Conservation (phyloP, 768 basidiomycete species). For the Tricholoma terreum region DNA sequence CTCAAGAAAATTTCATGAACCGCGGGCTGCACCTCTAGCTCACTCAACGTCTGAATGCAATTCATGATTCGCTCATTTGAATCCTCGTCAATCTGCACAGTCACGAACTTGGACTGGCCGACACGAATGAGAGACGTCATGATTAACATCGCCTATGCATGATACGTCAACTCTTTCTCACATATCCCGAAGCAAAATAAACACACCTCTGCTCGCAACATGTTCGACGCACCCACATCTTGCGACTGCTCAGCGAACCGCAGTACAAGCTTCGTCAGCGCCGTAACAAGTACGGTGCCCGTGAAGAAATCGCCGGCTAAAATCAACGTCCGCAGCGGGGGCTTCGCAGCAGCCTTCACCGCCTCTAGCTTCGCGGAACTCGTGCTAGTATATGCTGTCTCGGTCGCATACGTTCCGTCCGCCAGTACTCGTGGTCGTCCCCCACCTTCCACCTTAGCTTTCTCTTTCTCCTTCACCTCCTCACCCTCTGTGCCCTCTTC, state of each 20-base stretch:
- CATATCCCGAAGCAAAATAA: not conserved
- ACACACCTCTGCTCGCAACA: conserved; percentile 80
- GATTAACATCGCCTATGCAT: conserved; percentile 82
- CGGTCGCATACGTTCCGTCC: conserved; percentile 97
- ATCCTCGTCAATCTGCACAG: conserved; percentile 97
- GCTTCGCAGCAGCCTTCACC: conserved; percentile 84
- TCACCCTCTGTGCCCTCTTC: conserved; percentile 43
- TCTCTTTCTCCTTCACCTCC: conserved; percentile 49
- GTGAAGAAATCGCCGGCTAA: conserved; percentile 98
- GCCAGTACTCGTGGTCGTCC: conserved; percentile 79
- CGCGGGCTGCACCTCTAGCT: conserved; percentile 54
- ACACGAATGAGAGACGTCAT: conserved; percentile 98
- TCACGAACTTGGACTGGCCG: conserved; percentile 93
- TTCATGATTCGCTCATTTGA: conserved; percentile 94
- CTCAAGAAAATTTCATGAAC: conserved; percentile 74
- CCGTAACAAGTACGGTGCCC: conserved; percentile 82
- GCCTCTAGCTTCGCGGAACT: conserved; percentile 67
- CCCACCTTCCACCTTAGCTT: conserved; percentile 39
- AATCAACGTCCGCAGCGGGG: conserved; percentile 84
- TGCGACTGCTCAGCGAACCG: conserved; percentile 59
- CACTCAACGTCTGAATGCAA: conserved; percentile 91
- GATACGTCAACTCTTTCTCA: not conserved
- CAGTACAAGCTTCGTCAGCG: conserved; percentile 88
- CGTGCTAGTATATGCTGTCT: conserved; percentile 80
- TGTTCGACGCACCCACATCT: conserved; percentile 52